phyloP scores from a whole-genome alignment of 495 filamentous ascomycete species.

The Trichoderma gamsii region DNA sequence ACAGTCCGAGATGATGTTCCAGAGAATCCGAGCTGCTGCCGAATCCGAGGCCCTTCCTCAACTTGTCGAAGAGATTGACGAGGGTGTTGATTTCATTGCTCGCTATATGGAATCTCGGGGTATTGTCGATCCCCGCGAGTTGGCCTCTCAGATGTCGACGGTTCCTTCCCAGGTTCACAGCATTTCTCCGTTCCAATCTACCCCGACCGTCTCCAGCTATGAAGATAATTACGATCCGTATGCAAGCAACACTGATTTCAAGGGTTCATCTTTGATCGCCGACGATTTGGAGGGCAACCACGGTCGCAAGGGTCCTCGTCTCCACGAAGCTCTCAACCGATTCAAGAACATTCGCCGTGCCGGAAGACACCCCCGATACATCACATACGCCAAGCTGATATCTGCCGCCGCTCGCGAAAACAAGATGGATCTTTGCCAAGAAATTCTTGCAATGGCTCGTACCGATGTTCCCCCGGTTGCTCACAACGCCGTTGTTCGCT shows the following conservation, averaged over 20 bases:
- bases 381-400: slow-evolving; percentile 93
- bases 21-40: slow-evolving; percentile 60
- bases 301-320: slow-evolving; percentile 59
- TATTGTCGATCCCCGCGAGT: slow-evolving; percentile 40
- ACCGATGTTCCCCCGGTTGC: slow-evolving; percentile 76
- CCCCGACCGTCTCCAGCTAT: slow-evolving; percentile 38
- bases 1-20: slow-evolving; percentile 76
- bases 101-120: slow-evolving; percentile 61
- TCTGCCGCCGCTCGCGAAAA: slow-evolving; percentile 77
- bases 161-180: slow-evolving; percentile 26
- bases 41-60: slow-evolving; percentile 42
- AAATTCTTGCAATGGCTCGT: slow-evolving; percentile 81
- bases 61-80: slow-evolving; percentile 74
- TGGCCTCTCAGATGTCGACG: slow-evolving; percentile 28
- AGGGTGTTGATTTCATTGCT: slow-evolving; percentile 74
- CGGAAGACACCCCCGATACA: slow-evolving; percentile 87
- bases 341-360: slow-evolving; percentile 89
- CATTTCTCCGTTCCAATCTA: slow-evolving; percentile 33
- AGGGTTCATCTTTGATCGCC: slow-evolving; percentile 81
- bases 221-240: slow-evolving; percentile 89
- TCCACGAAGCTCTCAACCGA: slow-evolving; percentile 73
- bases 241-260: slow-evolving; percentile 80
- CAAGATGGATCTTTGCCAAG: slow-evolving; percentile 71
- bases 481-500: slow-evolving; percentile 76
- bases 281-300: slow-evolving; percentile 74